Base-by-base conservation (phyloP, 2,329 filamentous ascomycete species). In the Fusarium sp. region DNA sequence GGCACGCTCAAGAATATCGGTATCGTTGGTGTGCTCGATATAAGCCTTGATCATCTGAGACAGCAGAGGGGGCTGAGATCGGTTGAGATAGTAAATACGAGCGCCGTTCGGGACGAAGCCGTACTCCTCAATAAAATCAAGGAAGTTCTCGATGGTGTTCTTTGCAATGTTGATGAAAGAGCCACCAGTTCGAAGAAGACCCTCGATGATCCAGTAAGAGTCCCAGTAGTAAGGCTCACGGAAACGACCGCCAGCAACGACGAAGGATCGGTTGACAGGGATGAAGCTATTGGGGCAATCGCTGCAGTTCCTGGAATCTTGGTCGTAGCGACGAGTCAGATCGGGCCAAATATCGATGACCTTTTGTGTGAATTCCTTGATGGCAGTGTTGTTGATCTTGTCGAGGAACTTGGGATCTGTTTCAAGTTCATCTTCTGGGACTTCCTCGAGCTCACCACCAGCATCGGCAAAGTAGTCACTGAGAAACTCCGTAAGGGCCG, bases 221-320 rank as follows among this genome's bases (percentile, higher is more conserved):
- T 93, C 90, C 91, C 91, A 93, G 80, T 93, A 93, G 78, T 93
- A 93, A 4, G 90, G 87, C 80, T 93, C 91, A 39, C 91, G 85
- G 84, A 93, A 93, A 36, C 91, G 89, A n/a, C 91, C 91, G 18
- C 91, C 91, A 8, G 91, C 90, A 22, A 93, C 87, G n/a, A 93
- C 90, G 76, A 93, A 93, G 7, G 90, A 91, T 65, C 89, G 88
- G 76, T 91, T 91, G 67, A 93, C 79, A 12, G 90, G 89, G 63
- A 93, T 89, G 81, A 91, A 92, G 78, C 90, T 92, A 75, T 87
- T 87, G 39, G 90, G 89, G 70, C 90, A 93, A 39, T 85, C 85
- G 14, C 85, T 83, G 83, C 90, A 92, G 74, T 87, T 87, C 30
- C 77, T 86, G 26, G 78, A 78, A n/a, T 83, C 79, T 60, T 86